These are phyloP conservation scores for Tetradesmus lagerheimii DNA, from an alignment of 139 green algal genomes.

Conservation along the genomic window DNA sequence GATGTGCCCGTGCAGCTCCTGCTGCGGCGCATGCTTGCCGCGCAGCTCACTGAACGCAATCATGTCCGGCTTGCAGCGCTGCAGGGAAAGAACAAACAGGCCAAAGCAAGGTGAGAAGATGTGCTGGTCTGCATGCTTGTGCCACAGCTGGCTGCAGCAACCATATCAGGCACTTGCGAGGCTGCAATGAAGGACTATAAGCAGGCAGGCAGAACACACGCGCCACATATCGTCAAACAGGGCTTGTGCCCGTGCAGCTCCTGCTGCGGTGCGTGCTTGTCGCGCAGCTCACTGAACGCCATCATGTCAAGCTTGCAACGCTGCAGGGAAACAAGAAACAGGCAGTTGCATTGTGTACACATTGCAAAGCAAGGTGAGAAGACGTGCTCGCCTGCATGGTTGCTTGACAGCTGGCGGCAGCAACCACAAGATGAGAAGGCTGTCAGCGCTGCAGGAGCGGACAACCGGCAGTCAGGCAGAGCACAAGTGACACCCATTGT, in stretches of 20 bases:
- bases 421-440: too few relatives aligned
- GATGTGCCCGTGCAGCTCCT: constrained; percentile 34
- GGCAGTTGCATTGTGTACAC: too few relatives aligned
- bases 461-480: too few relatives aligned
- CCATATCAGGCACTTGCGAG: neutral
- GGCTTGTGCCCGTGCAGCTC: neutral
- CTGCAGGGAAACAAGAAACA: neutral
- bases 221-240: too few relatives aligned
- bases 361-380: too few relatives aligned
- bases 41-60: constrained; percentile 19
- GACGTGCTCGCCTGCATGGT: too few relatives aligned
- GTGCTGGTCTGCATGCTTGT: neutral
- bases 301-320: constrained; percentile 48
- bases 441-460: too few relatives aligned
- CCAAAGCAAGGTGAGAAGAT: neutral
- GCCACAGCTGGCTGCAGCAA: neutral
- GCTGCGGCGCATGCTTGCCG: neutral
- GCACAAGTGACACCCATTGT: too few relatives aligned
- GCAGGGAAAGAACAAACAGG: neutral
- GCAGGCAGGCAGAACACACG: neutral
- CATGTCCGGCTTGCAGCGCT: constrained; percentile 48
- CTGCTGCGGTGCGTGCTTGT: neutral
- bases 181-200: neutral
- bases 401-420: too few relatives aligned
- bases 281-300: neutral